These are phyloP conservation scores for Metschnikowia orientalis DNA, from an alignment of 805 yeast species.

Conservation along the genomic window DNA sequence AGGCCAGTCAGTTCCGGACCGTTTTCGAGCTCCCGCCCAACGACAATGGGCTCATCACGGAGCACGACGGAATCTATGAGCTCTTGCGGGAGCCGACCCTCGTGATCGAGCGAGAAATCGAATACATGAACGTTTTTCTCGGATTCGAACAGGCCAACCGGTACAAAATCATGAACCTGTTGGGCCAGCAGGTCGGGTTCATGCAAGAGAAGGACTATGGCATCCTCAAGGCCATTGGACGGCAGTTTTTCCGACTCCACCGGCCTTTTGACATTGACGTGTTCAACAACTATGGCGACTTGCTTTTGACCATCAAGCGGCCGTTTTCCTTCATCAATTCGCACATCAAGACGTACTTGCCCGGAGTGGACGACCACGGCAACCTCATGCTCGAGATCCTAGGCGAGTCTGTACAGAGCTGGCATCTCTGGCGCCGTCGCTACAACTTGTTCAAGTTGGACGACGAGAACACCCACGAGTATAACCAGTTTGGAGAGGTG, in stretches of 20 bases:
- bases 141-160: slow-evolving; percentile 91
- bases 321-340: slow-evolving; percentile 89
- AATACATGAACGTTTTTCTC: slow-evolving; percentile 77
- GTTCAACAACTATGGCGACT: slow-evolving; percentile 58
- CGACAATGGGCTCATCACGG: slow-evolving; percentile 48
- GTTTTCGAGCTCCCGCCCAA: slow-evolving; percentile 37
- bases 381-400: slow-evolving; percentile 43
- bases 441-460: slow-evolving; percentile 70
- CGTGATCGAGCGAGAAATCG: slow-evolving; percentile 83
- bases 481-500: slow-evolving; percentile 77
- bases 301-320: slow-evolving; percentile 63
- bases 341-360: slow-evolving; percentile 69
- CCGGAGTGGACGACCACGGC: slow-evolving; percentile 41
- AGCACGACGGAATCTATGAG: slow-evolving; percentile 55
- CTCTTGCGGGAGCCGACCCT: slow-evolving; percentile 76
- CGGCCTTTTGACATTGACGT: slow-evolving; percentile 80
- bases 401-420: slow-evolving; percentile 87
- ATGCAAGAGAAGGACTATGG: slow-evolving; percentile 81
- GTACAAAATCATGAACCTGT: slow-evolving; percentile 66
- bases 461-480: slow-evolving; percentile 39
- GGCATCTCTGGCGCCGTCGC: slow-evolving; percentile 92
- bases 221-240: slow-evolving; percentile 58
- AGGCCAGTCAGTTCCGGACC: slow-evolving; percentile 29
- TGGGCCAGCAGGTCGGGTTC: slow-evolving; percentile 73
- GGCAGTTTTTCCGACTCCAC: slow-evolving; percentile 81